phyloP scores from a whole-genome alignment of 768 basidiomycete species.

The Trametes cubensis region DNA sequence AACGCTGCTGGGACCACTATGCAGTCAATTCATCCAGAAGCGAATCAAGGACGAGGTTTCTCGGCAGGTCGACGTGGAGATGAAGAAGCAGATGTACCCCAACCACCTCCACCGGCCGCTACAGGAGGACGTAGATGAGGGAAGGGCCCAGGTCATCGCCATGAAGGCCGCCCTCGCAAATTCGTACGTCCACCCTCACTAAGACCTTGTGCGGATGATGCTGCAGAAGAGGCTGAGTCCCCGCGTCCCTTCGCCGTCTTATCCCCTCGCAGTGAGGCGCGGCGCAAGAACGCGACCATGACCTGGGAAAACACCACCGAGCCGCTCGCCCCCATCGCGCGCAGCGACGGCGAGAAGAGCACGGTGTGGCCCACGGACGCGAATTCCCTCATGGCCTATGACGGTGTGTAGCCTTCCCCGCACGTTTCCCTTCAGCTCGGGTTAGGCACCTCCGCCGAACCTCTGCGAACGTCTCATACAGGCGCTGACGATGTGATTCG shows the following conservation, averaged over 20 bases:
- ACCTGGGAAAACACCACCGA: constrained; percentile 44
- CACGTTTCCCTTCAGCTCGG: too few species aligned
- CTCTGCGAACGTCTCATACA: too few species aligned
- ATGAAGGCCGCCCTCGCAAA: constrained; percentile 51
- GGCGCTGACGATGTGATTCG: neutral
- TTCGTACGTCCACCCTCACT: constrained; percentile 46
- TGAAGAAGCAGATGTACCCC: constrained; percentile 48
- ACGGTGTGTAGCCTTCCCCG: constrained; percentile 42
- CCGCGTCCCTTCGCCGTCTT: neutral
- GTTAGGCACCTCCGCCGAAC: too few species aligned
- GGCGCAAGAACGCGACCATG: constrained; percentile 50
- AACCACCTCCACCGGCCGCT: constrained; percentile 53
- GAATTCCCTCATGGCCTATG: constrained; percentile 53
- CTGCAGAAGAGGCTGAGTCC: neutral
- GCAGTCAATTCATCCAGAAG: constrained; percentile 14
- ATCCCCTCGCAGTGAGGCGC: constrained; percentile 44
- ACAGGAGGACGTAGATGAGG: constrained; percentile 47
- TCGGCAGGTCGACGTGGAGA: constrained; percentile 47
- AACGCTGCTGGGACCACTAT: too few species aligned
- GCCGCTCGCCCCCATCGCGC: constrained; percentile 49
- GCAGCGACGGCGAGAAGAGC: constrained; percentile 50
- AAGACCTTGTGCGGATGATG: too few species aligned
- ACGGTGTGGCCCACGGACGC: constrained; percentile 52
- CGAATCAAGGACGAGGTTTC: constrained; percentile 45
- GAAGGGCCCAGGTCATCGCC: constrained; percentile 45